A percentile compares a stretch with the other conserved stretches of the same genome.
phyloP scores from a whole-genome alignment of 2,329 filamentous ascomycete genomes.

The Colletotrichum euphorbiae region DNA sequence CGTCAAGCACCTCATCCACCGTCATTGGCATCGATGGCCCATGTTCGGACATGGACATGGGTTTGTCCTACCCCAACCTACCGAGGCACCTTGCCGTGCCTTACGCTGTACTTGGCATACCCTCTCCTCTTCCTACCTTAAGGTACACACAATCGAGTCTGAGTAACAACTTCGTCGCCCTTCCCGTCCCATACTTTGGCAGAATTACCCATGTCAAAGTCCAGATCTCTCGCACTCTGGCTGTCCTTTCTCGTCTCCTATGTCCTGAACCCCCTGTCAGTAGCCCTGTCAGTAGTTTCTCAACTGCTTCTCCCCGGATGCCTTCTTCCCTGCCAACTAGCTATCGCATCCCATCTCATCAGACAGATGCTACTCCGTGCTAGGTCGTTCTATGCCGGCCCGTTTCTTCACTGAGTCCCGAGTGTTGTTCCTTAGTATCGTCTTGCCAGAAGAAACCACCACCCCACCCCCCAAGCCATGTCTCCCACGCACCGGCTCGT shows the following conservation, averaged over 20 bases:
- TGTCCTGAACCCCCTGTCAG: not conserved
- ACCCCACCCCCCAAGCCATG: not conserved
- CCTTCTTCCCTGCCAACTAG: constrained; percentile 14
- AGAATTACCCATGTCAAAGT: constrained; percentile 8
- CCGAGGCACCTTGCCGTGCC: too few relatives aligned
- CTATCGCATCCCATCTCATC: constrained; percentile 26
- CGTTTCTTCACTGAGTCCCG: not conserved
- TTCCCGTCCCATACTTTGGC: not conserved
- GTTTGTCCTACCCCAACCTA: not conserved
- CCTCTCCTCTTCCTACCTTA: too few relatives aligned
- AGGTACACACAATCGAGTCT: not conserved
- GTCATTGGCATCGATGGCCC: constrained; percentile 5
- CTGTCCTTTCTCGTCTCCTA: constrained; percentile 1
- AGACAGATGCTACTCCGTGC: constrained; percentile 12
- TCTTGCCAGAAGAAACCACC: not conserved
- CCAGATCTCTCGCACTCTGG: constrained; percentile 7
- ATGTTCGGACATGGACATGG: not conserved
- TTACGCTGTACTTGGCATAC: not conserved
- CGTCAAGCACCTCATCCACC: constrained; percentile 21
- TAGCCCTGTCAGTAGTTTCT: not conserved
- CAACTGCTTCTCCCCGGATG: not conserved
- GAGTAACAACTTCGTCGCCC: not conserved
- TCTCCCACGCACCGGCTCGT: constrained; percentile 10
- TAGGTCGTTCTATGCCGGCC: not conserved
- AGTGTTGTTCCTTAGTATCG: not conserved